Percentiles rank a stretch among this genome's conserved stretches.
Conservation (phyloP, 23 red algal species). For the Agarophyton chilense region DNA sequence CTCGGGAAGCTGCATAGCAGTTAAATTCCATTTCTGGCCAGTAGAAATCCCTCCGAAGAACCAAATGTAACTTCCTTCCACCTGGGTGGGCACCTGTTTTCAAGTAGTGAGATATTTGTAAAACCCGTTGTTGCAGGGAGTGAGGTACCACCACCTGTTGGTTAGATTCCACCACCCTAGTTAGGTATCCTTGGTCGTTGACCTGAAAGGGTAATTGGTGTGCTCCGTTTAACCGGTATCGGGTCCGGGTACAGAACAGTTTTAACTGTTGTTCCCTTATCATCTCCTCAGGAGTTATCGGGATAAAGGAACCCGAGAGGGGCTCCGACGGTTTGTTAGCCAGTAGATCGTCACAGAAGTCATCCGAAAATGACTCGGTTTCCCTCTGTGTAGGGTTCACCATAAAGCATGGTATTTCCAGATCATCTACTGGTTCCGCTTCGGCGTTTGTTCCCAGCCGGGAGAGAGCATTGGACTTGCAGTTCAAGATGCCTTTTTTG, state of each 20-base stretch:
- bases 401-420: too few species aligned
- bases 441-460: background rate
- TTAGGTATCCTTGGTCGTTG: background rate
- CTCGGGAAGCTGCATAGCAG: background rate
- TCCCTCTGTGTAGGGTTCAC: too few species aligned
- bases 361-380: background rate
- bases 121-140: background rate
- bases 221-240: slow-evolving; percentile 5
- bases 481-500: background rate
- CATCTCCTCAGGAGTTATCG: slow-evolving; percentile 20
- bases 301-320: background rate
- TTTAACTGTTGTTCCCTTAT: slow-evolving; percentile 22
- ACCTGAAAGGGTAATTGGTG: background rate
- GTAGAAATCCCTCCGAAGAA: slow-evolving; percentile 15
- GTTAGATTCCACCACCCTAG: background rate
- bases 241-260: background rate
- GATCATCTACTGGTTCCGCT: background rate
- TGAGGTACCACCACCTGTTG: slow-evolving; percentile 46
- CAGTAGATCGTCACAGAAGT: too few species aligned
- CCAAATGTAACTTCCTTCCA: background rate
- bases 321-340: background rate
- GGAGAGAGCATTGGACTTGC: background rate
- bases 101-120: background rate
- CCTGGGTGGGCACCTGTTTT: slow-evolving; percentile 5
- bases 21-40: background rate